phyloP scores from a whole-genome alignment of 192 early-diverging fungal genomes.

The Umbelopsis isabellina region DNA sequence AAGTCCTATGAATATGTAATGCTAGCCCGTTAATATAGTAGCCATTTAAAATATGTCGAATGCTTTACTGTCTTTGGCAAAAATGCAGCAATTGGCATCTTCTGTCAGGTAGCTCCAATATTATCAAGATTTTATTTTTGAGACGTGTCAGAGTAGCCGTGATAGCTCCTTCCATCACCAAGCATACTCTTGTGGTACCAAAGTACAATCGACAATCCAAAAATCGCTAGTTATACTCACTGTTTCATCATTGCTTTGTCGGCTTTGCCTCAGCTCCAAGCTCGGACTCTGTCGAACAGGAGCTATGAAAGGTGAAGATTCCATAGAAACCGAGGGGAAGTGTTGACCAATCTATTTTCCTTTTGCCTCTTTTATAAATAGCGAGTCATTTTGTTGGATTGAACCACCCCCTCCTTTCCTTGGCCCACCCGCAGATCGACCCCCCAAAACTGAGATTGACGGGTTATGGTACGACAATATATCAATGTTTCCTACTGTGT shows the following conservation, averaged over 20 bases:
- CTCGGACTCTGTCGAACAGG: neutral
- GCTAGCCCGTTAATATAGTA: no score
- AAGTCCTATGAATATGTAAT: neutral
- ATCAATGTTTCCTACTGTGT: no score
- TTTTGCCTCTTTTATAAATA: constrained; percentile 1
- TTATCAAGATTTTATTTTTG: no score
- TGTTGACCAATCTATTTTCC: constrained; percentile 6
- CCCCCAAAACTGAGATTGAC: neutral
- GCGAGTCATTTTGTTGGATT: neutral
- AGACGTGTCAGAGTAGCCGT: no score
- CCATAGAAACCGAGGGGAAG: neutral
- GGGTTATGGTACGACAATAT: neutral
- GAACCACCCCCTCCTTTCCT: neutral
- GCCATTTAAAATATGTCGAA: no score
- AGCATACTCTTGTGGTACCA: no score
- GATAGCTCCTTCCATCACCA: no score
- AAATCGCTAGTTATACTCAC: no score
- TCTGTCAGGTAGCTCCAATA: no score
- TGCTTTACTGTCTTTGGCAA: no score
- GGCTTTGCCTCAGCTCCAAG: neutral
- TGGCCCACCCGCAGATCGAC: neutral
- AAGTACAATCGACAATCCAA: no score
- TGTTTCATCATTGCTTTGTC: neutral
- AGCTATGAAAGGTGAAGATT: neutral
- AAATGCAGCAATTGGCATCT: no score